These are phyloP conservation scores for Candida parachauliodes DNA, from an alignment of 805 yeast genomes.

Conservation along the genomic window DNA sequence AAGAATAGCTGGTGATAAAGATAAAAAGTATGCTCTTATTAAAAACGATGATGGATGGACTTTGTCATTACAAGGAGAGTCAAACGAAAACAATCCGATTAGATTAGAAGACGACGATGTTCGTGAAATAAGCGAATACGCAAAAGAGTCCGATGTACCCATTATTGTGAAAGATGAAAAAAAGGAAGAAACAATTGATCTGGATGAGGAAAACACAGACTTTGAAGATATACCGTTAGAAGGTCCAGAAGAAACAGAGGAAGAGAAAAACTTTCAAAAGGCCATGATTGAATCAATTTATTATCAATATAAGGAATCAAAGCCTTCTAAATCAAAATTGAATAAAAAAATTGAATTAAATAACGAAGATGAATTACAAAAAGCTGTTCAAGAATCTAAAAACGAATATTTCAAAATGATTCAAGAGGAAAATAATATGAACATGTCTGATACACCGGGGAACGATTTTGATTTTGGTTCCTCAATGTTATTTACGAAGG, in stretches of 20 bases:
- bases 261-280: constrained; percentile 22
- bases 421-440: constrained; percentile 19
- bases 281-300: constrained; percentile 38
- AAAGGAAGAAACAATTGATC: constrained; percentile 4
- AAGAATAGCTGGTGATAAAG: constrained; percentile 81
- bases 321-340: constrained; percentile 6
- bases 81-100: constrained; percentile 45
- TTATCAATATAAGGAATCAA: constrained; percentile 20
- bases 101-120: constrained; percentile 43
- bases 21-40: constrained; percentile 68
- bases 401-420: constrained; percentile 32
- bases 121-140: constrained; percentile 9
- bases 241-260: constrained; percentile 20
- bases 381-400: constrained; percentile 48
- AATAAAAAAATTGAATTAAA: constrained; percentile 11
- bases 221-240: constrained; percentile 60
- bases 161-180: neutral
- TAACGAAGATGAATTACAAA: constrained; percentile 37
- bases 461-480: constrained; percentile 14
- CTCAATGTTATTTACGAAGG: constrained; percentile 18
- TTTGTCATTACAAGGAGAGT: constrained; percentile 50
- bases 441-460: neutral
- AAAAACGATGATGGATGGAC: constrained; percentile 85
- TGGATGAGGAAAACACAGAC: constrained; percentile 23
- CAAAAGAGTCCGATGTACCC: neutral